Percentiles rank a stretch among this genome's conserved stretches.
Conservation (phyloP, 2,329 filamentous ascomycete species). For the Cladophialophora yegresii region DNA sequence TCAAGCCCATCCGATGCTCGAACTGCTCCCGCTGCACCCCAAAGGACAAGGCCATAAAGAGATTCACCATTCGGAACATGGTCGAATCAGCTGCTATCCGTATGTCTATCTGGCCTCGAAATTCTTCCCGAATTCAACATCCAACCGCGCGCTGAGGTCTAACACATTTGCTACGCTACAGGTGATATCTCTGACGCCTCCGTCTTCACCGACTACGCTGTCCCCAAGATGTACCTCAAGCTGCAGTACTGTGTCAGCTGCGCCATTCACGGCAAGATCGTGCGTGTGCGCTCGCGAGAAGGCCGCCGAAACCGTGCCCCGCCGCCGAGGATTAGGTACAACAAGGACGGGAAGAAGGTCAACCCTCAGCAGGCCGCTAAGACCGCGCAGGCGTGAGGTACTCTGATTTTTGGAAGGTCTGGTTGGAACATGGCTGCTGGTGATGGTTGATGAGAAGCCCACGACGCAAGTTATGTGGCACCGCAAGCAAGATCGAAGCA, state of each 20-base stretch:
- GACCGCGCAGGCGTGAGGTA: constrained; percentile 48
- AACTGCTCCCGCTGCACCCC: constrained; percentile 88
- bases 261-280: constrained; percentile 99
- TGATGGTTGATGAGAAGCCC: background rate
- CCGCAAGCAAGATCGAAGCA: background rate
- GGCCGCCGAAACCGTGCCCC: constrained; percentile 99
- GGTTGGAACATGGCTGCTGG: background rate
- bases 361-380: constrained; percentile 74
- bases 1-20: constrained; percentile 96
- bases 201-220: constrained; percentile 98
- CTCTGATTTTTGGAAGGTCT: constrained; percentile 1
- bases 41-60: constrained; percentile 99
- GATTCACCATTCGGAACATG: constrained; percentile 99
- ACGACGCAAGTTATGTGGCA: background rate
- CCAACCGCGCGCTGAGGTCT: background rate
- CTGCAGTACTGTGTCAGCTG: constrained; percentile 99
- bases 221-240: constrained; percentile 99
- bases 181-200: constrained; percentile 99
- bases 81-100: constrained; percentile 99
- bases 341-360: constrained; percentile 99
- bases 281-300: constrained; percentile 96
- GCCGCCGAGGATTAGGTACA: constrained; percentile 96
- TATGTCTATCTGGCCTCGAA: constrained; percentile 58
- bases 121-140: background rate
- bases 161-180: constrained; percentile 44